A percentile compares a stretch with the other conserved stretches of the same genome.
Conservation (phyloP, 75 land plant species). For the Selaginella moellendorffii region DNA sequence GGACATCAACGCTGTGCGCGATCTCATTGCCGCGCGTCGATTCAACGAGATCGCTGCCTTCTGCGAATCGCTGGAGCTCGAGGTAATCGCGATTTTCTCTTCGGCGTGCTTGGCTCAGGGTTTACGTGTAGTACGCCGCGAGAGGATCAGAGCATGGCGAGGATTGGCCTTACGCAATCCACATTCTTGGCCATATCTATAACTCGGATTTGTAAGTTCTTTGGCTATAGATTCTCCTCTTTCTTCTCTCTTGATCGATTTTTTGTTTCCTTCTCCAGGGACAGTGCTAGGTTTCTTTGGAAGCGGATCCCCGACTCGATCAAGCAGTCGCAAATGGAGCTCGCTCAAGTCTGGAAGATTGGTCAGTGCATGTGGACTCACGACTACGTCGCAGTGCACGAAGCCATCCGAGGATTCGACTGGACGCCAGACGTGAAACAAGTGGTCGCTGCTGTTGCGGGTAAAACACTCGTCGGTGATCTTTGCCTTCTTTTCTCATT, state of each 20-base stretch:
- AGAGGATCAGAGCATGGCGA: conserved; percentile 41
- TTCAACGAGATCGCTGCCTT: background rate
- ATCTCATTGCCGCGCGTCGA: background rate
- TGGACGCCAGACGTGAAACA: conserved; percentile 51
- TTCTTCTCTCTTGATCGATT: background rate
- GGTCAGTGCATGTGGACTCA: conserved; percentile 73
- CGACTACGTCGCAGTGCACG: conserved; percentile 70
- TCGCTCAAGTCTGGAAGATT: conserved; percentile 70
- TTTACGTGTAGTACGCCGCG: conserved; percentile 42
- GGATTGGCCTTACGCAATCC: conserved; percentile 83
- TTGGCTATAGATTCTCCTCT: background rate
- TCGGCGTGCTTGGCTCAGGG: background rate
- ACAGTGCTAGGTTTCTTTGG: conserved; percentile 92
- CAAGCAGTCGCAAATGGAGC: conserved; percentile 57
- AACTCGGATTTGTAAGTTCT: conserved; percentile 59
- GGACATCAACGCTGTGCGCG: background rate
- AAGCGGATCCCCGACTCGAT: conserved; percentile 48
- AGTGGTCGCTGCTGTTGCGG: conserved; percentile 49
- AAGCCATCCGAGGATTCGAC: conserved; percentile 47
- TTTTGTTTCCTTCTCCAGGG: conserved; percentile 30
- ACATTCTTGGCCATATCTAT: conserved; percentile 56
- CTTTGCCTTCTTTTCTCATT: background rate
- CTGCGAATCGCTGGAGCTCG: background rate
- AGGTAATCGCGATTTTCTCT: background rate
- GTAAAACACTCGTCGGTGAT: conserved; percentile 19